phyloP scores from a whole-genome alignment of 352 stramenopile species.

The Phytophthora agathidicida region DNA sequence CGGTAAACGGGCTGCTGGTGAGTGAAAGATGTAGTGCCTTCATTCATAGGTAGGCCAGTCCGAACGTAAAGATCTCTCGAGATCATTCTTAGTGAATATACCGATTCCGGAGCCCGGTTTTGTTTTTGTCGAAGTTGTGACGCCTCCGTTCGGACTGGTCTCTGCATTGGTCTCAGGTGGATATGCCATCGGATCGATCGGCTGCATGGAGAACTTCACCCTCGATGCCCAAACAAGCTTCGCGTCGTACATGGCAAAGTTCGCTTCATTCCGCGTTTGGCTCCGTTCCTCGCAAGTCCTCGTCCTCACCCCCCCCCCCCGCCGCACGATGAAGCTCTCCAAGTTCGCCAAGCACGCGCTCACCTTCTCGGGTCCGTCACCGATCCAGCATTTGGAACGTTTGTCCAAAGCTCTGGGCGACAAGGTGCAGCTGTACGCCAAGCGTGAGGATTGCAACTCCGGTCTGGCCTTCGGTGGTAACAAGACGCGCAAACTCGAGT shows the following conservation, averaged over 20 bases:
- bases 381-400: constrained; percentile 41
- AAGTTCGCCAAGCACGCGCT: constrained; percentile 44
- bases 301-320: too few species aligned
- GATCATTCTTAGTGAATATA: too few species aligned
- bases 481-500: constrained; percentile 48
- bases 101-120: constrained; percentile 18
- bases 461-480: constrained; percentile 41
- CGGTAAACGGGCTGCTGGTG: too few species aligned
- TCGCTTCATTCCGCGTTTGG: constrained; percentile 33
- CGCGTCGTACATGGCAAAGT: background rate
- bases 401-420: constrained; percentile 37
- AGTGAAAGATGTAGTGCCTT: too few species aligned
- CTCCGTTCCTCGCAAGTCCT: constrained; percentile 5
- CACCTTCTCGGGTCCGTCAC: constrained; percentile 39
- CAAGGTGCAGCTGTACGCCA: constrained; percentile 47
- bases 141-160: constrained; percentile 16
- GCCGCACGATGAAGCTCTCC: constrained; percentile 35
- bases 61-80: too few species aligned
- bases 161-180: constrained; percentile 25
- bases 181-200: constrained; percentile 12
- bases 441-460: constrained; percentile 45
- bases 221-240: too few species aligned
- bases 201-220: background rate
- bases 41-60: too few species aligned
- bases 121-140: constrained; percentile 18